phyloP scores from a whole-genome alignment of 306 rosid genomes.

The Acacia crassicarpa region DNA sequence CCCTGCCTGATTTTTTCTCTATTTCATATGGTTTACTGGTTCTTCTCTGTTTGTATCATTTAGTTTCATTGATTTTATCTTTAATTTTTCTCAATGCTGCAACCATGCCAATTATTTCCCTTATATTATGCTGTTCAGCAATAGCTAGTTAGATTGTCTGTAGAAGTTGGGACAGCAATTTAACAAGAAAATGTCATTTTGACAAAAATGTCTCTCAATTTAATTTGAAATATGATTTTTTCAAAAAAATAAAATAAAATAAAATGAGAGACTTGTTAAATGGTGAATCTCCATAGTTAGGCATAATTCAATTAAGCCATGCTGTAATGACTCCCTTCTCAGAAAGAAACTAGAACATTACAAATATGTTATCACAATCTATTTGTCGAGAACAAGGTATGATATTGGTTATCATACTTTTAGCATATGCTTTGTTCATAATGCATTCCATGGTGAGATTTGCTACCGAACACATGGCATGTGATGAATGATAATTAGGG shows the following conservation, averaged over 20 bases:
- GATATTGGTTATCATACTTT: no score
- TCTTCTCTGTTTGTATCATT: neutral
- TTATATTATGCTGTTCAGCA: neutral
- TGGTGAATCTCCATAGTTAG: neutral
- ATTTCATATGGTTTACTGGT: neutral
- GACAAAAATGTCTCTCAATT: neutral
- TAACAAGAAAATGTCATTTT: neutral
- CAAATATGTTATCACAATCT: neutral
- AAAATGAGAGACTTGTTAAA: conserved; percentile 1
- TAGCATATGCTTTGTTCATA: no score
- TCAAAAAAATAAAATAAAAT: neutral
- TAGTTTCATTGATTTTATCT: neutral
- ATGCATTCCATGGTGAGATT: no score
- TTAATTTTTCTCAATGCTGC: neutral
- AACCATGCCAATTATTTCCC: neutral
- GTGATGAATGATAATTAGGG: neutral
- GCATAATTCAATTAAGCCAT: neutral
- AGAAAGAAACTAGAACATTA: neutral
- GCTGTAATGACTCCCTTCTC: neutral
- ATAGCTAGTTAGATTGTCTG: neutral
- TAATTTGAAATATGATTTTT: neutral
- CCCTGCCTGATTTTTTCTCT: neutral
- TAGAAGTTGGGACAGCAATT: neutral
- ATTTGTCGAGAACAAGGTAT: no score
- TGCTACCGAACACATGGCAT: no score